Percentiles rank a stretch among this genome's conserved stretches.
phyloP scores from a whole-genome alignment of 192 early-diverging fungal genomes.

The Geranomyces variabilis region DNA sequence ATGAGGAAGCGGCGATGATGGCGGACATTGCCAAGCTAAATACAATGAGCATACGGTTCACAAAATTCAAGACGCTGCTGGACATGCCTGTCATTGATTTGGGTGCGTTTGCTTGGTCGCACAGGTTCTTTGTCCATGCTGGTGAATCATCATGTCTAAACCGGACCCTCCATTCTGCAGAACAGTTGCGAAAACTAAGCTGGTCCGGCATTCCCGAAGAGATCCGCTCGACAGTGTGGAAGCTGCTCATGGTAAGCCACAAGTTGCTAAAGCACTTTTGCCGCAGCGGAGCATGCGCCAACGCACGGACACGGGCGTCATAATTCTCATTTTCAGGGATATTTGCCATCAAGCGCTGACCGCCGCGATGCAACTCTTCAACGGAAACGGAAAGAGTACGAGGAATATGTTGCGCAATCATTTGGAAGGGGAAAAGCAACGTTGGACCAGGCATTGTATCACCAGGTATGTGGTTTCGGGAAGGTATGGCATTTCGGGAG shows the following conservation, averaged over 20 bases:
- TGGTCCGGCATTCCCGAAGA: conserved; percentile 93
- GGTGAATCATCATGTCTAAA: too few relatives aligned
- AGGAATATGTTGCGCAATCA: conserved; percentile 81
- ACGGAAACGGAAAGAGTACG: conserved; percentile 92
- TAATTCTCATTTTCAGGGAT: conserved; percentile 57
- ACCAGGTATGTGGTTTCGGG: conserved; percentile 70
- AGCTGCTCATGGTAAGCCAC: conserved; percentile 74
- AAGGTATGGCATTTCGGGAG: too few relatives aligned
- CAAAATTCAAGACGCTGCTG: conserved; percentile 64
- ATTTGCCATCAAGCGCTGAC: conserved; percentile 87
- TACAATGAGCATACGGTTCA: conserved; percentile 53
- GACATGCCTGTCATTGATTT: conserved; percentile 60
- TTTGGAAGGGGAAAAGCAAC: conserved; percentile 76
- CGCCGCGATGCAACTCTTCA: conserved; percentile 78
- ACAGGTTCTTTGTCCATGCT: too few relatives aligned
- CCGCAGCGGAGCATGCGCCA: not conserved
- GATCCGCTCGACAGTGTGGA: conserved; percentile 88
- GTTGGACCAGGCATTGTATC: conserved; percentile 85
- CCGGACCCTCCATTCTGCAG: conserved; percentile 27
- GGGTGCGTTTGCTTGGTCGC: too few relatives aligned
- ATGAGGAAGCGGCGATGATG: conserved; percentile 53
- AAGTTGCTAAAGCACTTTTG: conserved; percentile 11
- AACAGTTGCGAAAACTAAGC: conserved; percentile 76
- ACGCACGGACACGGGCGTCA: not conserved
- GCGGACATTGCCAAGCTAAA: conserved; percentile 57